Conservation (phyloP, 2,329 filamentous ascomycete genomes). For the Stromatinia cepivora region DNA sequence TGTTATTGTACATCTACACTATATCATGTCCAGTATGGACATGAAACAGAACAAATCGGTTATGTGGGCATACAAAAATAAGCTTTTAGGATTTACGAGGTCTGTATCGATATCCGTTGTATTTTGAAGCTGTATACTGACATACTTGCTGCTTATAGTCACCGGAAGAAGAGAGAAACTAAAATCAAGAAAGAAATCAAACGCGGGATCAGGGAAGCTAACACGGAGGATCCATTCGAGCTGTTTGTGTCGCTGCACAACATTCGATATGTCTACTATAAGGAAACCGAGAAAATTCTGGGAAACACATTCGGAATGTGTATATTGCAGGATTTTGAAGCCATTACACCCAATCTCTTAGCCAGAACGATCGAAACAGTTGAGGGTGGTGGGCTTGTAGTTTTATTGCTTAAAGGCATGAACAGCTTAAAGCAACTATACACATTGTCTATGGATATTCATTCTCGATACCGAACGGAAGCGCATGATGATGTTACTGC, state of each 20-base stretch:
- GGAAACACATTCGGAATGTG: slow-evolving; percentile 99
- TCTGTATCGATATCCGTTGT: slow-evolving; percentile 37
- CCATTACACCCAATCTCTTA: slow-evolving; percentile 93
- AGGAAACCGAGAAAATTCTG: slow-evolving; percentile 97
- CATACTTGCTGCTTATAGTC: slow-evolving; percentile 51
- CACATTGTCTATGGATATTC: slow-evolving; percentile 95
- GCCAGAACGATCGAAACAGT: slow-evolving; percentile 96
- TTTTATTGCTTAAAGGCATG: slow-evolving; percentile 93
- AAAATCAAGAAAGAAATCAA: slow-evolving; percentile 99
- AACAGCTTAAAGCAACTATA: slow-evolving; percentile 96
- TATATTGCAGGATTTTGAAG: slow-evolving; percentile 97
- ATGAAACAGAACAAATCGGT: slow-evolving; percentile 96
- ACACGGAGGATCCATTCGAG: slow-evolving; percentile 93
- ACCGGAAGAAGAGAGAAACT: slow-evolving; percentile 95
- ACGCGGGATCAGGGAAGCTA: slow-evolving; percentile 86
- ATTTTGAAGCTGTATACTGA: not conserved
- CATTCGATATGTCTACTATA: slow-evolving; percentile 99
- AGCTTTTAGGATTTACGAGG: slow-evolving; percentile 89
- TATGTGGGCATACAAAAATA: slow-evolving; percentile 98
- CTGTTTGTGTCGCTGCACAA: slow-evolving; percentile 95
- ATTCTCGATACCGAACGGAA: slow-evolving; percentile 93
- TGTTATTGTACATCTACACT: slow-evolving; percentile 92
- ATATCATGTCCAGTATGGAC: slow-evolving; percentile 86
- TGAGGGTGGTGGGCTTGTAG: slow-evolving; percentile 88
- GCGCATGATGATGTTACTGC: slow-evolving; percentile 93